Percentiles rank a stretch among this genome's conserved stretches.
phyloP scores from a whole-genome alignment of 352 stramenopile genomes.

The Globisporangium ultimum region DNA sequence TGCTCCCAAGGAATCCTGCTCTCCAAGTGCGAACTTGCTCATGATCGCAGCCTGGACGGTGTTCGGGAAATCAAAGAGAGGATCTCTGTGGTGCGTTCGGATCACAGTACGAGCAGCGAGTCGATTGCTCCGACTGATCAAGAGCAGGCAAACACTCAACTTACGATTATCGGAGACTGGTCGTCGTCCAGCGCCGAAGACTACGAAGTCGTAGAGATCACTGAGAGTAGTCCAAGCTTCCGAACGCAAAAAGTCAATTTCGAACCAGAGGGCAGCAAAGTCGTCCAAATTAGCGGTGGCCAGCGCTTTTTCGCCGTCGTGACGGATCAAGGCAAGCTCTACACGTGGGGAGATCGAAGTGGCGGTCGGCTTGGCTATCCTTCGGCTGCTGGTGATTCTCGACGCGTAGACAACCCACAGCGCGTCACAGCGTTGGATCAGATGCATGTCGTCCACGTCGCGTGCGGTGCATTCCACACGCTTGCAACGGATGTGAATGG shows the following conservation, averaged over 20 bases:
- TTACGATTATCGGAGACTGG: too few species aligned
- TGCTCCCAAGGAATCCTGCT: constrained; percentile 5
- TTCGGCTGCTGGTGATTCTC: constrained; percentile 35
- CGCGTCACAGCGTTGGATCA: constrained; percentile 29
- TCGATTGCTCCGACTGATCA: too few species aligned
- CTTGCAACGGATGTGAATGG: constrained; percentile 69
- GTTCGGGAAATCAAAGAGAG: background rate
- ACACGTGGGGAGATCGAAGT: constrained; percentile 63
- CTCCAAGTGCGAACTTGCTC: constrained; percentile 5
- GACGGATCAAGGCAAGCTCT: constrained; percentile 35
- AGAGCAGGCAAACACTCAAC: too few species aligned
- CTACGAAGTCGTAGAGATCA: too few species aligned
- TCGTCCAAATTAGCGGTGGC: constrained; percentile 40
- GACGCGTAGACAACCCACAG: constrained; percentile 36
- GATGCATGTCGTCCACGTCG: constrained; percentile 45
- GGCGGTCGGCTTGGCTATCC: constrained; percentile 57
- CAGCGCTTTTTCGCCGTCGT: constrained; percentile 60
- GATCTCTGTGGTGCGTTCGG: background rate
- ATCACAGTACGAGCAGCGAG: background rate
- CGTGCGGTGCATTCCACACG: constrained; percentile 69
- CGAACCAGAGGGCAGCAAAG: constrained; percentile 1
- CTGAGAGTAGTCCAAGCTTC: background rate
- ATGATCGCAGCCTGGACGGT: background rate
- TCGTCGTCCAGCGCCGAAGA: too few species aligned
- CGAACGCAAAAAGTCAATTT: background rate